Base-by-base conservation (phyloP, 495 filamentous ascomycete genomes). In the Choiromyces venosus region DNA sequence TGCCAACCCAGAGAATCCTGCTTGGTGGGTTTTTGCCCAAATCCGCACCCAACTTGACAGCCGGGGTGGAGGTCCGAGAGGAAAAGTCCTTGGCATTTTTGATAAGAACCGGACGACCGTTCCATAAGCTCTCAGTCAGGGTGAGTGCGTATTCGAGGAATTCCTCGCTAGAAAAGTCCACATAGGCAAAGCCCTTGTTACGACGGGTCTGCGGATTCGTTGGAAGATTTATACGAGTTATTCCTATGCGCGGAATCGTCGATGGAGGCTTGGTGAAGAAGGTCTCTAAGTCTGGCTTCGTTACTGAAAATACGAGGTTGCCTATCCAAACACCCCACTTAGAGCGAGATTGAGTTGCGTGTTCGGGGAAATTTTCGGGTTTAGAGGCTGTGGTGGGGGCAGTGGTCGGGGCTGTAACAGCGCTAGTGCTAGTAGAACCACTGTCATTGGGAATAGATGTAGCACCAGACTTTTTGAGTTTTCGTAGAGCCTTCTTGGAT, bases 101-200 rank as follows among this genome's bases (percentile, higher is more conserved):
- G 84, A 99, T 97, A 73, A 99, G 84, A 19, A 97, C 88, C 64
- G 89, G 88, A 52, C 95, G 89, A 4, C 92, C 90, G 61, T 84
- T 78, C 52, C 96, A 81, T 73, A 94, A 86, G 46, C 89, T 90
- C 82, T 99, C 96, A 21, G 89, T 93, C 68, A 97, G 84, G 0
- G 86, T 89, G 74, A 98, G 83, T 39, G 92, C 93, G 37, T 90
- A 87, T 0, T 89, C 83, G 75, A 91, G 83, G n/a, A 88, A 89
- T 29, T 87, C 86, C 38, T 86, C 79, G n/a, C 82, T 89, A 18
- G 88, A 85, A 79, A 99, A 96, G 80, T 99, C 96, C 69, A 99
- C 89, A 78, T 98, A 98, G 70, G 96, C 96, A 81, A 97, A 99
- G 9, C 95, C 96, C 80, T 89, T 92, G 83, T 98, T 94, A 37